Evolutionary conservation across 1,284 basidiomycete species (phyloP).

Genomic region (Ustanciosporium gigantosporum): DNA sequence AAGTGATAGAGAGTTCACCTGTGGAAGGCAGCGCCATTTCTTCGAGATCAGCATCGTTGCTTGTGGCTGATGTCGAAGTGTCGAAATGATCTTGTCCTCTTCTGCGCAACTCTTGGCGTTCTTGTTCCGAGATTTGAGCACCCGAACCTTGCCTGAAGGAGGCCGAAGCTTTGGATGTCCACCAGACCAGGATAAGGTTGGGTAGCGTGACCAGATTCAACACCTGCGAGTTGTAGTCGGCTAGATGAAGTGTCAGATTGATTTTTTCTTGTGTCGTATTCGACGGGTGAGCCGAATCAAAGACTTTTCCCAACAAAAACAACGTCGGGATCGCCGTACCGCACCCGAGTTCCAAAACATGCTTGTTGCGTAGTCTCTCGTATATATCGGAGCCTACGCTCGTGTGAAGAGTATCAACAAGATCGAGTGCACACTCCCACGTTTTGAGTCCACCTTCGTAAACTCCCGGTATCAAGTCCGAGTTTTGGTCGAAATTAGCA

Average conservation of each 20-base stretch:
- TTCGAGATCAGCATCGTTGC: neutral
- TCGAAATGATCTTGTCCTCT: slow-evolving; percentile 38
- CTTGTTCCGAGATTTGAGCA: slow-evolving; percentile 4
- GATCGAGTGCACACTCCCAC: slow-evolving; percentile 92
- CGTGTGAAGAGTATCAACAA: slow-evolving; percentile 64
- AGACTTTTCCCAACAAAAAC: slow-evolving; percentile 71
- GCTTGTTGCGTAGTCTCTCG: slow-evolving; percentile 1
- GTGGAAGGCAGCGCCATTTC: neutral
- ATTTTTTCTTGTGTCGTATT: no score
- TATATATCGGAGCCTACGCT: slow-evolving; percentile 6
- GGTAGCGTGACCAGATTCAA: slow-evolving; percentile 74
- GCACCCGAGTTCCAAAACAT: slow-evolving; percentile 72
- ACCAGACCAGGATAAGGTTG: slow-evolving; percentile 78
- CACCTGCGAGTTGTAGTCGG: slow-evolving; percentile 87
- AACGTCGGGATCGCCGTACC: slow-evolving; percentile 85
- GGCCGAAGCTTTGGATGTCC: slow-evolving; percentile 29
- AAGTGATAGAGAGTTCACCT: slow-evolving; percentile 24
- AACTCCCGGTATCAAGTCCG: slow-evolving; percentile 85
- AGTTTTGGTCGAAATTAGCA: slow-evolving; percentile 64
- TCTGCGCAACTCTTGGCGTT: slow-evolving; percentile 14
- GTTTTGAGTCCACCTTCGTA: slow-evolving; percentile 97
- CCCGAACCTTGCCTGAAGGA: slow-evolving; percentile 7
- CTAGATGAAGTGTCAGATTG: slow-evolving; percentile 74
- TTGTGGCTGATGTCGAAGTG: neutral
- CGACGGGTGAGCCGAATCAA: slow-evolving; percentile 58